phyloP scores from a whole-genome alignment of 768 basidiomycete species.

The Cyclocybe cylindracea region DNA sequence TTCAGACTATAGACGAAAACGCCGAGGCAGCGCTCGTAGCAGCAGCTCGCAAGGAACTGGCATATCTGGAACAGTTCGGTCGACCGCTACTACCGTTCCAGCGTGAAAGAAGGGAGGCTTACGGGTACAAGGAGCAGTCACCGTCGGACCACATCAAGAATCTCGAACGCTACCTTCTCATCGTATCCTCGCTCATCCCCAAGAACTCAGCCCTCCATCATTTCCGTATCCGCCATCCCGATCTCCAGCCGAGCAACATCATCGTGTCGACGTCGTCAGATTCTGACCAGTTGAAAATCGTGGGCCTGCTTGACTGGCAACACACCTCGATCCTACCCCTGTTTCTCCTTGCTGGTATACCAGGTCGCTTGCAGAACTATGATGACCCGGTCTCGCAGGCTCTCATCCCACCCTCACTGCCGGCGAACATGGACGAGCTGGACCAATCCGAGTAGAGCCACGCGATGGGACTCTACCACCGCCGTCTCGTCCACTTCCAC shows the following conservation, averaged over 20 bases:
- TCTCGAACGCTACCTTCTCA: conserved; percentile 46
- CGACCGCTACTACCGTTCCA: conserved; percentile 46
- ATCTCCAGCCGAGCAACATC: conserved; percentile 53
- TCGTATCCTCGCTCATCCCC: conserved; percentile 46
- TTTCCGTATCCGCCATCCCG: conserved; percentile 54
- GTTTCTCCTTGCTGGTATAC: conserved; percentile 52
- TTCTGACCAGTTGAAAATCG: conserved; percentile 35
- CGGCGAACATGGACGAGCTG: conserved; percentile 43
- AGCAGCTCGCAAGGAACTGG: conserved; percentile 47
- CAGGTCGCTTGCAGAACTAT: conserved; percentile 47
- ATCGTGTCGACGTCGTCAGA: conserved; percentile 47
- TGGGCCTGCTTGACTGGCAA: conserved; percentile 56
- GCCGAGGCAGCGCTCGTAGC: conserved; percentile 42
- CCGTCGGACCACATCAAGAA: conserved; percentile 48
- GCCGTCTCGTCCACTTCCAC: conserved; percentile 52
- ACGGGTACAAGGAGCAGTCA: conserved; percentile 43
- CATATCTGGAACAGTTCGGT: conserved; percentile 49
- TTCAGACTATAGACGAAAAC: conserved; percentile 40
- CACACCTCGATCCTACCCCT: conserved; percentile 52
- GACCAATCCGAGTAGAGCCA: conserved; percentile 33
- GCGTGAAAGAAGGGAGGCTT: conserved; percentile 42
- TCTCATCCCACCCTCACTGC: conserved; percentile 43
- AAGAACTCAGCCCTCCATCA: conserved; percentile 34
- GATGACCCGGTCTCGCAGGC: conserved; percentile 40
- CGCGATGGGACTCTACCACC: conserved; percentile 39